Conservation (phyloP, 176 grass and related monocot species). For the Saccharum officinarum region DNA sequence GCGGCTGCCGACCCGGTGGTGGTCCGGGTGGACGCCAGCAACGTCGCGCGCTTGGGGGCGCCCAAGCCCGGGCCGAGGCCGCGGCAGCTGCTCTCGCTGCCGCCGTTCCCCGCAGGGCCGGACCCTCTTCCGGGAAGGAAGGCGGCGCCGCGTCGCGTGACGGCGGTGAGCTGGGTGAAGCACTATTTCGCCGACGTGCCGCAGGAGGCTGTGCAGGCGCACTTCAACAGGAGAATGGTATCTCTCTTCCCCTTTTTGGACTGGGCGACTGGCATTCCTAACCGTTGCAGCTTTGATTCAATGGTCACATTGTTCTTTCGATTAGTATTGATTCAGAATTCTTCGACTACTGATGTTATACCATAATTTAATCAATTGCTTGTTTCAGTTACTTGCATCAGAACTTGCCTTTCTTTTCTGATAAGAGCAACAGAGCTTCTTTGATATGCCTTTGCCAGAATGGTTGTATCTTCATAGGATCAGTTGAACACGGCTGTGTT, state of each 20-base stretch:
- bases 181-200: conserved; percentile 72
- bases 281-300: background rate
- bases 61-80: conserved; percentile 72
- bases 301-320: background rate
- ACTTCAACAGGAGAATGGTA: conserved; percentile 72
- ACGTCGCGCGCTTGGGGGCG: conserved; percentile 57
- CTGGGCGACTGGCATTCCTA: background rate
- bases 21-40: conserved; percentile 57
- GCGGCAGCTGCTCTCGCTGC: conserved; percentile 77
- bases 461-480: background rate
- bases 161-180: conserved; percentile 80
- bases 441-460: conserved; percentile 6
- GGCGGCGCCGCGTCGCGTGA: conserved; percentile 37
- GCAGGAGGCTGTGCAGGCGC: conserved; percentile 64
- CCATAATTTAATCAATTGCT: background rate
- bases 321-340: background rate
- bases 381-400: background rate
- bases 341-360: background rate
- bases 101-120: conserved; percentile 50
- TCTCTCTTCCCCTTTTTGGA: background rate
- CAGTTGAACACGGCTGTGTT: conserved; percentile 4
- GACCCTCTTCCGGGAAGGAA: conserved; percentile 70
- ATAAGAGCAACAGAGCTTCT: background rate
- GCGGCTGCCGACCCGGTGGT: conserved; percentile 37
- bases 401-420: background rate